phyloP scores from a whole-genome alignment of 2,329 filamentous ascomycete species.

The Myotisia sp. region DNA sequence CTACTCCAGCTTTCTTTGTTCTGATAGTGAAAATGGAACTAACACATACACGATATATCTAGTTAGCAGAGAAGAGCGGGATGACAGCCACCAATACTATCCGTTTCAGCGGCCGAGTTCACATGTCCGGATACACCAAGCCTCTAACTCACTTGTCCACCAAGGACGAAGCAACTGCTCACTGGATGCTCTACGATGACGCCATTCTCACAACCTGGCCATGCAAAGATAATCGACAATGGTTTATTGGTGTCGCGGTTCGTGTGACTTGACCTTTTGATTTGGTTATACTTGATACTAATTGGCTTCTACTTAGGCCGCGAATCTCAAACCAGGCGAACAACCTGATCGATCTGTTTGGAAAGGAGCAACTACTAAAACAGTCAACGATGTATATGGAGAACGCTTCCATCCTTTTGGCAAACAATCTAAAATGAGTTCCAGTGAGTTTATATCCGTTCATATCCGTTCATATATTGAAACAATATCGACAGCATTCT shows the following conservation, averaged over 20 bases:
- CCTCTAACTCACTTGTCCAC: slow-evolving; percentile 5
- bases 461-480: neutral
- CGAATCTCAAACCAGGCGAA: slow-evolving; percentile 7
- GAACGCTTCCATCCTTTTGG: slow-evolving; percentile 9
- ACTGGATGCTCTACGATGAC: slow-evolving; percentile 8
- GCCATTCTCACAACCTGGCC: slow-evolving; percentile 8
- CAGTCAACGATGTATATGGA: slow-evolving; percentile 7
- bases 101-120: slow-evolving; percentile 7
- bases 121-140: slow-evolving; percentile 8
- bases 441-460: slow-evolving; percentile 5
- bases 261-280: neutral
- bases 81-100: slow-evolving; percentile 8
- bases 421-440: slow-evolving; percentile 6
- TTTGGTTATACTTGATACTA: neutral
- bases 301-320: neutral
- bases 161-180: slow-evolving; percentile 4
- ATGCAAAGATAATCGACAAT: slow-evolving; percentile 8
- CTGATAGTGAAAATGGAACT: neutral
- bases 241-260: slow-evolving; percentile 8
- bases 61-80: slow-evolving; percentile 7
- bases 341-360: slow-evolving; percentile 7
- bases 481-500: neutral
- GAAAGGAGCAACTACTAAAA: slow-evolving; percentile 6
- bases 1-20: neutral
- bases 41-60: neutral